Conservation (phyloP, 805 yeast species). For the Priceomyces fermenticarens region DNA sequence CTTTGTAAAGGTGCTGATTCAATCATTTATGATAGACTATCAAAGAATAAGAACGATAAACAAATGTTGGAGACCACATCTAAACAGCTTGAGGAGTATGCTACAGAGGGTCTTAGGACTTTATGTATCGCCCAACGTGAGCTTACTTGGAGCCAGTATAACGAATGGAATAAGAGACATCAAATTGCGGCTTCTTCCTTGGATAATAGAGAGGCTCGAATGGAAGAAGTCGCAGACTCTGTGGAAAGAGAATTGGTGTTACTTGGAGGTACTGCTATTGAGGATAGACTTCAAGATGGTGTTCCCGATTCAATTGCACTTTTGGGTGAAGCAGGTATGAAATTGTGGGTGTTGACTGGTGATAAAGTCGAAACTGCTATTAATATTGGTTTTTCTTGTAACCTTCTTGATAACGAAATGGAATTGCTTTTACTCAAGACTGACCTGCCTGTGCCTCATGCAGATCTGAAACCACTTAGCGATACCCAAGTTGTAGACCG, state of each 20-base stretch:
- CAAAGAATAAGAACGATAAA: conserved; percentile 38
- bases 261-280: conserved; percentile 84
- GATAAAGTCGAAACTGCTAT: conserved; percentile 90
- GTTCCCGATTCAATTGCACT: conserved; percentile 77
- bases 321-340: conserved; percentile 73
- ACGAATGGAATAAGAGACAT: conserved; percentile 61
- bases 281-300: conserved; percentile 81
- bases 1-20: conserved; percentile 88
- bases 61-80: conserved; percentile 63
- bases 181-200: conserved; percentile 65
- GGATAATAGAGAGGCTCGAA: conserved; percentile 60
- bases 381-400: conserved; percentile 84
- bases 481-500: conserved; percentile 39
- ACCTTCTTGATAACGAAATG: conserved; percentile 72
- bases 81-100: conserved; percentile 69
- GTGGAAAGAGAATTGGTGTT: conserved; percentile 65
- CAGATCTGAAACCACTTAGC: conserved; percentile 11
- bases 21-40: conserved; percentile 65
- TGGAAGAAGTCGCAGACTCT: conserved; percentile 73
- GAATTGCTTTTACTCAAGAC: conserved; percentile 59
- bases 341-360: conserved; percentile 84
- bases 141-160: conserved; percentile 58
- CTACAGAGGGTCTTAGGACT: conserved; percentile 81
- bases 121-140: conserved; percentile 75
- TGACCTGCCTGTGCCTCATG: conserved; percentile 14